Evolutionary conservation across 2,329 filamentous ascomycete genomes (phyloP), one percentile per base, ranked within the genome.

Genomic region (Pseudogymnoascus sp.): DNA sequence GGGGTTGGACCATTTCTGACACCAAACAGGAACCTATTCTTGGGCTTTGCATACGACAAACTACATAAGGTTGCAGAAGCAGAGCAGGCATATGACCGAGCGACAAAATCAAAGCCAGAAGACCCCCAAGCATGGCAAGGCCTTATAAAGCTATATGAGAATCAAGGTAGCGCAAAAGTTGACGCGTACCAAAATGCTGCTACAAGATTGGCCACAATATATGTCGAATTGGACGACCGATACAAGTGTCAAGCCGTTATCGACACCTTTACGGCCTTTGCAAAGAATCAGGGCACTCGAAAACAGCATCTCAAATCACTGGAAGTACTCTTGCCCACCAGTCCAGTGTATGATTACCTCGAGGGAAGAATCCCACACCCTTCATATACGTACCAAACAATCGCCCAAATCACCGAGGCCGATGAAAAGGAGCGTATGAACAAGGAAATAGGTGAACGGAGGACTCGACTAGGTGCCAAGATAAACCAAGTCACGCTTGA

Each of bases 41-140:
- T 96, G 16, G 95, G 91, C 1, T 91, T 96, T 73, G 89, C 90
- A 1, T 80, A 88, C 53, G 91, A 96, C 74, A 95, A 92, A 73
- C 83, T 88, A 66, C 84, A 85, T 65, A 83, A 86, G 65, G 77
- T 82, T 6, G 85, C 89, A 5, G 88, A 91, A 42, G 87, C 95
- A 0, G 92, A 95, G 69, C 83, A 82, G 36, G 85, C 87, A 1
- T 97, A 97, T 75, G 80, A 82, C 42, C 80, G 83, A 34, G 95
- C 93, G 1, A 84, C 89, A 5, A 79, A 81, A 18, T 78, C 91
- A 65, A 93, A 91, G 67, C 84, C 87, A 0, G 80, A 84, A 16
- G 92, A 97, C 68, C 79, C 85, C n/a, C 89, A 93, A 70, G 90
- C 90, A 68, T 97, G 91, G 91, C 90, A 96, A 73, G 95, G 95